Conservation (phyloP, 768 basidiomycete genomes). For the Rubroboletus satanas region DNA sequence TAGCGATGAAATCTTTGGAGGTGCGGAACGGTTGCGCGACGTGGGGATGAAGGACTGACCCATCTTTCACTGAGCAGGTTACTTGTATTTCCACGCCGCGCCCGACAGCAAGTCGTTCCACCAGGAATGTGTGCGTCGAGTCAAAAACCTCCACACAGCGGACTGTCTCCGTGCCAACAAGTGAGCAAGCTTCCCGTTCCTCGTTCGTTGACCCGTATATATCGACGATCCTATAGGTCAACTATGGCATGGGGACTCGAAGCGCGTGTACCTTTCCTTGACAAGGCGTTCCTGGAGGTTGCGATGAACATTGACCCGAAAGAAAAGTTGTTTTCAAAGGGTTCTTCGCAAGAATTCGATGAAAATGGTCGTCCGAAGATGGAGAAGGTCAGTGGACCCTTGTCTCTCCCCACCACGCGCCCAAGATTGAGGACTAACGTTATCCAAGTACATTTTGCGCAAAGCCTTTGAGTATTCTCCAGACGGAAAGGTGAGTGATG, state of each 20-base stretch:
- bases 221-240: conserved; percentile 49
- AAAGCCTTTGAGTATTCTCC: conserved; percentile 91
- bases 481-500: conserved; percentile 58
- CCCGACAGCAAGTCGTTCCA: conserved; percentile 87
- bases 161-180: conserved; percentile 99
- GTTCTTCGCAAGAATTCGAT: conserved; percentile 67
- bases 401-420: background rate
- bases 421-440: conserved; percentile 10
- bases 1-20: conserved; percentile 95
- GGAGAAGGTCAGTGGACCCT: conserved; percentile 74
- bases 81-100: conserved; percentile 99
- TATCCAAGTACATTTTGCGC: conserved; percentile 78
- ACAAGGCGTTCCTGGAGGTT: conserved; percentile 92
- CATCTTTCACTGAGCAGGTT: conserved; percentile 50
- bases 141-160: conserved; percentile 96
- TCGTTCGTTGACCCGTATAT: background rate
- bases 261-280: conserved; percentile 97
- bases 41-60: conserved; percentile 4
- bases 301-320: conserved; percentile 87
- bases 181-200: conserved; percentile 38
- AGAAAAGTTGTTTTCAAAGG: conserved; percentile 87
- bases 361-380: conserved; percentile 85
- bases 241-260: conserved; percentile 99
- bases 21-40: conserved; percentile 37
- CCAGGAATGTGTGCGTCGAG: conserved; percentile 89